Evolutionary conservation across 73 alveolate genomes (phyloP).

Genomic region (Vitrella brassicaformis): DNA sequence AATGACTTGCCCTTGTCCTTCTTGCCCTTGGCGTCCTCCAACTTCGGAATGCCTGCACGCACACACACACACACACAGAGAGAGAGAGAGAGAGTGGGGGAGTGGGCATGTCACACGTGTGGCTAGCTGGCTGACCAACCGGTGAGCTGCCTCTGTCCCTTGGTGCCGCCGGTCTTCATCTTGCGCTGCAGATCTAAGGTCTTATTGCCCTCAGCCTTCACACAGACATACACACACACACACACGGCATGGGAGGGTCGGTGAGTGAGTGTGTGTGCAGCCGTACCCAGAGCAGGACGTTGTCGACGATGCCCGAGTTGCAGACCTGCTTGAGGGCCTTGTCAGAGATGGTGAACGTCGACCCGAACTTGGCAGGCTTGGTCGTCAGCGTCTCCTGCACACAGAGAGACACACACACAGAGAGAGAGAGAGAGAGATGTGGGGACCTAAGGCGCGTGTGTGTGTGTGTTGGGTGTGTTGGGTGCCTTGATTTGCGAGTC

Average conservation of each 20-base stretch:
- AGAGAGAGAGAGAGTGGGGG: neutral
- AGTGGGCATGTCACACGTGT: neutral
- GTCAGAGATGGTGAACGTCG: constrained; percentile 80
- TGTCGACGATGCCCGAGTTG: constrained; percentile 66
- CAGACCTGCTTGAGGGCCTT: constrained; percentile 67
- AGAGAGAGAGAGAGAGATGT: neutral
- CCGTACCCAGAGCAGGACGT: constrained; percentile 61
- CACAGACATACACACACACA: neutral
- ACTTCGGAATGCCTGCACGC: neutral
- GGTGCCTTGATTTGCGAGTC: constrained; percentile 95
- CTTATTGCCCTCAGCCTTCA: neutral
- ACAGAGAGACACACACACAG: neutral
- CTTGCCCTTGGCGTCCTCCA: neutral
- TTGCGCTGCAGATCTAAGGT: neutral
- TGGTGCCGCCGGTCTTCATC: constrained; percentile 37
- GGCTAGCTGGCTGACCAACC: neutral
- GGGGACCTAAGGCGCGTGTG: neutral
- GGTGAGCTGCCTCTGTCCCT: constrained; percentile 48
- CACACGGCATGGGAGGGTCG: neutral
- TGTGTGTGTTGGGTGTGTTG: too few species aligned
- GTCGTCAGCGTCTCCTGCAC: constrained; percentile 83
- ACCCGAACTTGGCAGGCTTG: constrained; percentile 77
- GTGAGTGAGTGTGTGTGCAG: constrained; percentile 4
- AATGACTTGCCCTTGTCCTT: neutral
- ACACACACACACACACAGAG: neutral